These are phyloP conservation scores for Cercophora sp. DNA, from an alignment of 495 filamentous ascomycete species.

Conservation along the genomic window DNA sequence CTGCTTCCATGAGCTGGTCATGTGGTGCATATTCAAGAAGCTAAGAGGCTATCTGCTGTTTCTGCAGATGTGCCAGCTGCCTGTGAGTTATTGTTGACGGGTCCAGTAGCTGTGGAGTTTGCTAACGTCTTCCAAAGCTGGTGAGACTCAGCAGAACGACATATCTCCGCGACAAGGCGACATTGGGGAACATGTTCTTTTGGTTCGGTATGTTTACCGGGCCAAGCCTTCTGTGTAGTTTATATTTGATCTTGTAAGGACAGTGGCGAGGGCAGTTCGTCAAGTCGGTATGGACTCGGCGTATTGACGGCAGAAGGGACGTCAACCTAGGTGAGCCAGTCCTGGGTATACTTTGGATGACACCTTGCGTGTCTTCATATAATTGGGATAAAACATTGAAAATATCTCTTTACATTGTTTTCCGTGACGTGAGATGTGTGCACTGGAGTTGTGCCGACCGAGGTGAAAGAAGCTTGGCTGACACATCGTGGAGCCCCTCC, in stretches of 20 bases:
- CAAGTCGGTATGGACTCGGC: no score
- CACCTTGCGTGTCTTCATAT: no score
- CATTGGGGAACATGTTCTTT: conserved; percentile 68
- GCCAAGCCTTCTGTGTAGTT: conserved; percentile 64
- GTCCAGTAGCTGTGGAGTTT: background rate
- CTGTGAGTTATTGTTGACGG: conserved; percentile 29
- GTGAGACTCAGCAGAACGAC: conserved; percentile 59
- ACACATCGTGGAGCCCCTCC: no score
- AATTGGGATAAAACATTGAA: no score
- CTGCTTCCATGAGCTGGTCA: conserved; percentile 68
- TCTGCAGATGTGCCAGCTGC: conserved; percentile 67
- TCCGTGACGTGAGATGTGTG: no score
- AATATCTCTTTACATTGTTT: no score
- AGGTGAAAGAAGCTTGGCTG: no score
- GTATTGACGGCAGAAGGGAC: no score
- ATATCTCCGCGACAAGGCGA: conserved; percentile 53
- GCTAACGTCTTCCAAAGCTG: conserved; percentile 31
- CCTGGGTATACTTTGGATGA: no score
- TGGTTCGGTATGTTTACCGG: conserved; percentile 71
- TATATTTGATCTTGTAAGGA: conserved; percentile 64
- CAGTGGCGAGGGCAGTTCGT: no score
- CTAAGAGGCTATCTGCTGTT: conserved; percentile 67
- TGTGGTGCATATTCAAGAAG: conserved; percentile 75
- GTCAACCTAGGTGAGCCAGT: no score
- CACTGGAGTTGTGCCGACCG: no score